These are phyloP conservation scores for Protomyces gravidus DNA, from an alignment of 1,139 yeast genomes.

Conservation along the genomic window DNA sequence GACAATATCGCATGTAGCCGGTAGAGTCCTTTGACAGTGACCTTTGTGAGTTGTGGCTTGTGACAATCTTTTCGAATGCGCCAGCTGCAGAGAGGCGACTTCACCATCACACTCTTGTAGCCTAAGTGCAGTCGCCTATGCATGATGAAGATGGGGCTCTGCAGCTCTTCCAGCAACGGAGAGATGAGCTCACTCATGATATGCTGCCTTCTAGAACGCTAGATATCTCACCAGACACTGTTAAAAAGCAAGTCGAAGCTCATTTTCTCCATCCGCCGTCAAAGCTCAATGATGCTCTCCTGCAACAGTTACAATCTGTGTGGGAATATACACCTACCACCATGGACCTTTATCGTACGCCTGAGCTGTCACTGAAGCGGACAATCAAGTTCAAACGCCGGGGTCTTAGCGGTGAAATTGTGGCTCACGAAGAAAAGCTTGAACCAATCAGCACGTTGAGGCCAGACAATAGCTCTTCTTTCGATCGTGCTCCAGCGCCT, in stretches of 20 bases:
- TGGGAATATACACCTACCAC: neutral
- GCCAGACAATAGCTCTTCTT: slow-evolving; percentile 20
- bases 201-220: neutral
- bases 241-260: neutral
- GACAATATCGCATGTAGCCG: too few species aligned
- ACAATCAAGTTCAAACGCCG: slow-evolving; percentile 46
- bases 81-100: too few species aligned
- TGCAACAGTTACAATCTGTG: neutral
- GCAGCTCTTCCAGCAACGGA: neutral
- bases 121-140: too few species aligned
- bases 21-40: too few species aligned
- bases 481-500: slow-evolving; percentile 60
- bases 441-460: slow-evolving; percentile 4
- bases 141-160: neutral
- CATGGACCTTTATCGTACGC: neutral
- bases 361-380: slow-evolving; percentile 10
- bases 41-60: too few species aligned
- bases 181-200: neutral
- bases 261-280: neutral
- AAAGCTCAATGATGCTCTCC: neutral
- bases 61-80: too few species aligned
- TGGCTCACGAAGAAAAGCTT: slow-evolving; percentile 54
- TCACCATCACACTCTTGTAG: too few species aligned
- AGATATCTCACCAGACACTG: neutral
- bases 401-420: slow-evolving; percentile 70